These are phyloP conservation scores for Leptomonas seymouri DNA, from an alignment of 208 protist genomes.

Conservation along the genomic window DNA sequence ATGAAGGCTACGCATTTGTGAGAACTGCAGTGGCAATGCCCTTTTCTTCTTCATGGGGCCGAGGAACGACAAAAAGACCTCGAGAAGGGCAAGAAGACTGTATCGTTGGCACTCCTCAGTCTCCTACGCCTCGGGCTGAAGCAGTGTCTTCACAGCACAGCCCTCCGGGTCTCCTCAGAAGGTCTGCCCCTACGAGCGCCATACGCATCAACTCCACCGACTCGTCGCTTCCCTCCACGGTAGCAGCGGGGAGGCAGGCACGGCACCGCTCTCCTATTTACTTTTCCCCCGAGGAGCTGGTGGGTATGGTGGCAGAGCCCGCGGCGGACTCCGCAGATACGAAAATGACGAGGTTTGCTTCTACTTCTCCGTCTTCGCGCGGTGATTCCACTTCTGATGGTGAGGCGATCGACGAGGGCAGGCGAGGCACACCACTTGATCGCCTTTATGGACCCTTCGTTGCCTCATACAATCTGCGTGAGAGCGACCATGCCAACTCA, in stretches of 20 bases:
- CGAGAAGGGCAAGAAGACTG: not conserved
- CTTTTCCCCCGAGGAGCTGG: constrained; percentile 25
- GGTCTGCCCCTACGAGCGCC: not conserved
- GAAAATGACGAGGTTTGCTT: not conserved
- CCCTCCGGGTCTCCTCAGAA: not conserved
- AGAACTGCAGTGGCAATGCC: not conserved
- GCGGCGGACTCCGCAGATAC: no score
- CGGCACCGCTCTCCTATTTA: constrained; percentile 25
- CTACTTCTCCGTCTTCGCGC: not conserved
- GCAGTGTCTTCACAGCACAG: not conserved
- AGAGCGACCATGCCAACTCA: not conserved
- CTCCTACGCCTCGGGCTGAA: not conserved
- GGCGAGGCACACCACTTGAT: not conserved
- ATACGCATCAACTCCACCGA: not conserved
- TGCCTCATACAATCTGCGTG: constrained; percentile 6
- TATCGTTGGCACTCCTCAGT: not conserved
- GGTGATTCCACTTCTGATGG: not conserved
- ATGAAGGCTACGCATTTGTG: not conserved
- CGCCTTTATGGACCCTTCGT: constrained; percentile 13
- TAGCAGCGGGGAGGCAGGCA: not conserved
- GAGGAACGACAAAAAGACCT: not conserved
- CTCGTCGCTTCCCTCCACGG: constrained; percentile 19
- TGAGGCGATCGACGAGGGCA: no score
- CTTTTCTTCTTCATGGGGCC: not conserved
- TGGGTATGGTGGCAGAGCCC: not conserved